Evolutionary conservation across 306 rosid species (phyloP).

Genomic region (Sphenostylis stenocarpa): DNA sequence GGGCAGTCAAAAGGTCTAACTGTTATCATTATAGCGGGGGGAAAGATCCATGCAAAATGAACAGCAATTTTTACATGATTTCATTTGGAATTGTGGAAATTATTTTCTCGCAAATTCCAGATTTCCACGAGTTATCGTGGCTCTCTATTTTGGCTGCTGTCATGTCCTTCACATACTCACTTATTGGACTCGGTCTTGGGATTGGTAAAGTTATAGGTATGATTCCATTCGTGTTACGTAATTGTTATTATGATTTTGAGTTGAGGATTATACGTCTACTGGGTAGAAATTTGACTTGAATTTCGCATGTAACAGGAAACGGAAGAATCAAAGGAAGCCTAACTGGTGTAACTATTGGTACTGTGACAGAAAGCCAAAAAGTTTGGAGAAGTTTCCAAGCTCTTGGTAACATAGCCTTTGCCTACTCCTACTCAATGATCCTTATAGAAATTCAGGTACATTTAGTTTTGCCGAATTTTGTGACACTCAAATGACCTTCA

Average conservation of each 20-base stretch:
- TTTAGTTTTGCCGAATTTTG: neutral
- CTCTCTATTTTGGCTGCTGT: slow-evolving; percentile 46
- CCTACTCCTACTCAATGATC: slow-evolving; percentile 53
- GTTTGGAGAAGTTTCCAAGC: slow-evolving; percentile 50
- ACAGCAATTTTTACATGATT: slow-evolving; percentile 38
- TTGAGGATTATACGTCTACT: neutral
- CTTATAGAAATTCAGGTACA: slow-evolving; percentile 54
- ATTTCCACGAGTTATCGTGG: slow-evolving; percentile 51
- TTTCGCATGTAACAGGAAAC: slow-evolving; percentile 27
- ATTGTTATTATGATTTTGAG: neutral
- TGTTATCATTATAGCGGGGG: slow-evolving; percentile 42
- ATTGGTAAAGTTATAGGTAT: slow-evolving; percentile 44
- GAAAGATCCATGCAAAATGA: slow-evolving; percentile 39
- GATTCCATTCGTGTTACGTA: neutral
- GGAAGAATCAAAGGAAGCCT: slow-evolving; percentile 37
- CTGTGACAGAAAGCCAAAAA: slow-evolving; percentile 35
- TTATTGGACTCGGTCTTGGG: slow-evolving; percentile 49
- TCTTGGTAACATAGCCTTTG: slow-evolving; percentile 53
- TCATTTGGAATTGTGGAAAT: slow-evolving; percentile 40
- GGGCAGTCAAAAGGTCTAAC: slow-evolving; percentile 49
- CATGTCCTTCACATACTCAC: slow-evolving; percentile 52
- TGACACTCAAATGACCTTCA: neutral
- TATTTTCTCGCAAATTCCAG: slow-evolving; percentile 47
- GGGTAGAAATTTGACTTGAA: slow-evolving; percentile 21
- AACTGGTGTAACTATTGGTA: slow-evolving; percentile 40